Base-by-base conservation (phyloP, 345 rosid genomes). In the Firmiana major region DNA sequence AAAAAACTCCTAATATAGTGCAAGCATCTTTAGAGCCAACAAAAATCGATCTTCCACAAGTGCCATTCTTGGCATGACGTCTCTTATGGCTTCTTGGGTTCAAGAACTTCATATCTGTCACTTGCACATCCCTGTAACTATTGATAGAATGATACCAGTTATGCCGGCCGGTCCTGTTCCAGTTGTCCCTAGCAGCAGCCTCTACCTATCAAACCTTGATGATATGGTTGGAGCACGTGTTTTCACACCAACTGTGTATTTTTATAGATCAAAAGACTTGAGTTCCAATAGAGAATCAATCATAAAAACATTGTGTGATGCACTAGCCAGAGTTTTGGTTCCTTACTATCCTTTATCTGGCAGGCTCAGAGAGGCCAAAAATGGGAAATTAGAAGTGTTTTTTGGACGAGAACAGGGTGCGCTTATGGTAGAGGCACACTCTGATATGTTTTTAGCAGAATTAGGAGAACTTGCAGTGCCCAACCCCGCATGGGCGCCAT, bases 311-410 rank as follows among this genome's bases (percentile, higher is more conserved):
- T 74, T 93, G 6, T 74, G 71, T 40, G 90, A 87, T 57, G 90
- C 96, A 54, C 84, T 95, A 1, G 81, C 88, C 3, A 34, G 78
- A 74, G 93, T 94, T 76, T 75, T 94, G 55, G 94, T 93, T 71
- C 98, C 96, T 19, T 93, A 91, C 80, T 94, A 87, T 81, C 98
- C 97, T 80, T 84, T 93, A 60, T 90, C 97, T 0, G 97, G 98
- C 26, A 86, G 97, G 84, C 80, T 91, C 10, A 88, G 94, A 58
- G 97, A 91, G 83, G 78, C 85, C 28, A 70, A 63, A 53, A 79
- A 87, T 53, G 96, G 99, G 19, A 93, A 95, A 75, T 71, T 93
- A 15, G 90, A 90, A 78, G 93, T 95, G 53, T 89, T 91, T 82
- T 93, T 95, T 49, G 91, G 91, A 34, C 81, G 79, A 40, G 88